A percentile compares a stretch with the other conserved stretches of the same genome.
These are phyloP conservation scores for Vanderwaltozyma tropicalis DNA, from an alignment of 805 yeast species.

Conservation along the genomic window DNA sequence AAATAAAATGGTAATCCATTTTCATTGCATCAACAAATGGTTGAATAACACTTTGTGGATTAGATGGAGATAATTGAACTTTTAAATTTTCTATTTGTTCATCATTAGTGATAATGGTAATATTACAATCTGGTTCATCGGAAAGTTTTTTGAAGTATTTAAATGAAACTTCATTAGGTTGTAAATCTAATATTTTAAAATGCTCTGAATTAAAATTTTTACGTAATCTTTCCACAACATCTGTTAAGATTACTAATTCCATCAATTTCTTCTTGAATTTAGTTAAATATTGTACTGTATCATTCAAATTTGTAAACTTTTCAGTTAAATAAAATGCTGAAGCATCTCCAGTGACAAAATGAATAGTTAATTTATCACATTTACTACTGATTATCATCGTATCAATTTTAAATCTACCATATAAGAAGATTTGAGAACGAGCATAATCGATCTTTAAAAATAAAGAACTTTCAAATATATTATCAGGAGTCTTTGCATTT, in stretches of 20 bases:
- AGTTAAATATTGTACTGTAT: constrained; percentile 19
- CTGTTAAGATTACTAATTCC: constrained; percentile 26
- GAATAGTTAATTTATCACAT: constrained; percentile 22
- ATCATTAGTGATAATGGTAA: constrained; percentile 22
- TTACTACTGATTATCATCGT: constrained; percentile 23
- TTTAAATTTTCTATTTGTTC: constrained; percentile 22
- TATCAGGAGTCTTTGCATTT: constrained; percentile 20
- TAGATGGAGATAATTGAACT: constrained; percentile 22
- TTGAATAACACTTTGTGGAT: constrained; percentile 27
- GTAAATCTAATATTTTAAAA: constrained; percentile 24
- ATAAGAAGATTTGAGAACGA: constrained; percentile 20
- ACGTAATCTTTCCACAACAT: constrained; percentile 27
- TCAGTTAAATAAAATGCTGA: constrained; percentile 23
- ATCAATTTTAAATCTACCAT: constrained; percentile 25
- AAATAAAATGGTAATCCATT: constrained; percentile 26
- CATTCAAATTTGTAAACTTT: constrained; percentile 17
- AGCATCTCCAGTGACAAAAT: constrained; percentile 18
- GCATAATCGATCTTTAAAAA: constrained; percentile 25
- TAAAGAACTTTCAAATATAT: constrained; percentile 24
- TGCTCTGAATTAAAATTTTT: constrained; percentile 25
- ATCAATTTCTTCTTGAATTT: constrained; percentile 25
- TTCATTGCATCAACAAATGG: constrained; percentile 23
- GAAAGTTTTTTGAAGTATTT: constrained; percentile 21
- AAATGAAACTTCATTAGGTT: constrained; percentile 28
- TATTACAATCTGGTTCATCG: constrained; percentile 25